Percentiles rank a stretch among this genome's conserved stretches.
Conservation (phyloP, 176 grass and related monocot species). For the Eremochloa ophiuroides region DNA sequence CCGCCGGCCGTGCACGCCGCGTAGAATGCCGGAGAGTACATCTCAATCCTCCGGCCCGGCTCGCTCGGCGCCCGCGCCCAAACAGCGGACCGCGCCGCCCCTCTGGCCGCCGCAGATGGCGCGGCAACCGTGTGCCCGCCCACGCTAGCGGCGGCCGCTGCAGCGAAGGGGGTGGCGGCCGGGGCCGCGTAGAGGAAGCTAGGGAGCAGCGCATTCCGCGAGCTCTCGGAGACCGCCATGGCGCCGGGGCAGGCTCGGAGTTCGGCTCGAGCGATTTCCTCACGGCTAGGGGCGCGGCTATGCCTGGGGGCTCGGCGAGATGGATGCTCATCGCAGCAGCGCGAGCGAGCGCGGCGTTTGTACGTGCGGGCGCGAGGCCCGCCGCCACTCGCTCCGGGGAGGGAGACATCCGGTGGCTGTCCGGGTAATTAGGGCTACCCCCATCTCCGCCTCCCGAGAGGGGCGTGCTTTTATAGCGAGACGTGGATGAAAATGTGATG, state of each 20-base stretch:
- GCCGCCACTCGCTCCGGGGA: slow-evolving; percentile 31
- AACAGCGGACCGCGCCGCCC: neutral
- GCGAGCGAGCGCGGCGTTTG: neutral
- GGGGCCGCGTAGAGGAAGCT: slow-evolving; percentile 44
- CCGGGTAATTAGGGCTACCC: slow-evolving; percentile 37
- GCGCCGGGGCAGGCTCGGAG: neutral
- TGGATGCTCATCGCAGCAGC: neutral
- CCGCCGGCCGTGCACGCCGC: slow-evolving; percentile 76
- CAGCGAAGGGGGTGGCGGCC: neutral
- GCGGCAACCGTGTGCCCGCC: neutral
- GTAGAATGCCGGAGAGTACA: slow-evolving; percentile 82
- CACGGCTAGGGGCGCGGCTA: neutral
- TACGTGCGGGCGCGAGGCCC: slow-evolving; percentile 20
- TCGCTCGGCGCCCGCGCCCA: slow-evolving; percentile 39
- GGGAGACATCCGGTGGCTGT: slow-evolving; percentile 21
- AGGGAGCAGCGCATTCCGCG: slow-evolving; percentile 43
- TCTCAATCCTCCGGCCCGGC: slow-evolving; percentile 37
- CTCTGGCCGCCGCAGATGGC: neutral
- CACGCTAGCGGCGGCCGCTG: neutral
- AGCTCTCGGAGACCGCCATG: slow-evolving; percentile 49
- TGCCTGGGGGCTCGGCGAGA: neutral
- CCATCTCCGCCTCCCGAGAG: neutral
- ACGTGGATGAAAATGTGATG: neutral
- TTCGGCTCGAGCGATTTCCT: neutral
- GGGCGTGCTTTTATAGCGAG: slow-evolving; percentile 10